Conservation (phyloP, 2,329 filamentous ascomycete genomes). For the Paraphoma sp. region DNA sequence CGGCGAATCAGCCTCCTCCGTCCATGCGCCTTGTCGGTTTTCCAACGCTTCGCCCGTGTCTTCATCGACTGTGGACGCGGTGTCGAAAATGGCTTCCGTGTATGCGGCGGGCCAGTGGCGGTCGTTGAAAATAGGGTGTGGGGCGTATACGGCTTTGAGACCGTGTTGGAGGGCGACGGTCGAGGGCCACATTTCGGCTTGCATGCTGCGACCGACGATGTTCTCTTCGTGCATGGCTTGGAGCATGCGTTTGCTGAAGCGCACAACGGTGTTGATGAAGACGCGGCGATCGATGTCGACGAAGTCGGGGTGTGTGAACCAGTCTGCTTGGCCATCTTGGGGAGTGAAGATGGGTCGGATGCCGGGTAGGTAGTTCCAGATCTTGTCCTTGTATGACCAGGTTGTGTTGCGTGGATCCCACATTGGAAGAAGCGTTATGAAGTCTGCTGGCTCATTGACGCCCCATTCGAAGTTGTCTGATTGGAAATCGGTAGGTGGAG, state of each 20-base stretch:
- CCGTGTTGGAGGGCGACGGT: conserved; percentile 89
- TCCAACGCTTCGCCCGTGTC: conserved; percentile 57
- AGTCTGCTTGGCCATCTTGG: conserved; percentile 70
- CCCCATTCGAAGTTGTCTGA: conserved; percentile 87
- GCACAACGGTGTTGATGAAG: conserved; percentile 86
- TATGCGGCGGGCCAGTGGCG: conserved; percentile 83
- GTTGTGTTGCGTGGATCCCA: conserved; percentile 88
- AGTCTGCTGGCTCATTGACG: conserved; percentile 86
- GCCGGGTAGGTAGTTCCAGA: conserved; percentile 56
- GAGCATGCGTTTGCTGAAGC: conserved; percentile 81
- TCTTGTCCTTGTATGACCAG: conserved; percentile 66
- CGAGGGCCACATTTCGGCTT: conserved; percentile 95
- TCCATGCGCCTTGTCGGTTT: conserved; percentile 63
- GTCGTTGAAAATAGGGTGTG: conserved; percentile 88
- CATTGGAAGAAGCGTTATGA: conserved; percentile 89
- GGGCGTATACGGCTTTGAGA: conserved; percentile 88
- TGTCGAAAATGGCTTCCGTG: conserved; percentile 81
- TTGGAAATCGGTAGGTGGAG: conserved; percentile 74
- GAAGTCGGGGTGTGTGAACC: conserved; percentile 60
- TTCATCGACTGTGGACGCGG: conserved; percentile 32
- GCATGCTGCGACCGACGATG: conserved; percentile 85
- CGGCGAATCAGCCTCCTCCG: conserved; percentile 49
- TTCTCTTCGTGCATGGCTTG: conserved; percentile 92
- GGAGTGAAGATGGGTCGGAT: conserved; percentile 84
- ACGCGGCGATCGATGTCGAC: conserved; percentile 70